Evolutionary conservation across 768 basidiomycete genomes (phyloP).

Genomic region (Pisolithus microcarpus): DNA sequence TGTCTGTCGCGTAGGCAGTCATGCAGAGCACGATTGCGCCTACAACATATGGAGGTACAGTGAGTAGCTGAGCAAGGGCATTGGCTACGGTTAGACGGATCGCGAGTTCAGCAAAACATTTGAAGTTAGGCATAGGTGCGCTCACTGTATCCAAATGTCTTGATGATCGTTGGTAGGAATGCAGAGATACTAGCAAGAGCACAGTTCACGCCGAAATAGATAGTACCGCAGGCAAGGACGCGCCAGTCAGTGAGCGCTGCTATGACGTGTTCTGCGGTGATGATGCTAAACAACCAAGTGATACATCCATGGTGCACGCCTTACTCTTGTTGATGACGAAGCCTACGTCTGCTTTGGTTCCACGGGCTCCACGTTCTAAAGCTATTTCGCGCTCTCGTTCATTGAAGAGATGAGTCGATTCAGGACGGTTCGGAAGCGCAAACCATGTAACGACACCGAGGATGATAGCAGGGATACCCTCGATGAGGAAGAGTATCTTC

Average conservation of each 20-base stretch:
- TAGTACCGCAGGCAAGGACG: constrained; percentile 56
- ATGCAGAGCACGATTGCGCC: constrained; percentile 55
- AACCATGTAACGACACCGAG: constrained; percentile 52
- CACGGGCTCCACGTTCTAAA: constrained; percentile 59
- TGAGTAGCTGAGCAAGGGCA: constrained; percentile 63
- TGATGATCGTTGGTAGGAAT: constrained; percentile 78
- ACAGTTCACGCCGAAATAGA: constrained; percentile 74
- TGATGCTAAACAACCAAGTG: not conserved
- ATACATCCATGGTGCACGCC: not conserved
- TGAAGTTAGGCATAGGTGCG: constrained; percentile 4
- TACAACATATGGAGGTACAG: constrained; percentile 76
- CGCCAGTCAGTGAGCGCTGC: constrained; percentile 70
- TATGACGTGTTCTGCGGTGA: constrained; percentile 46
- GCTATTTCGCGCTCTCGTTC: constrained; percentile 51
- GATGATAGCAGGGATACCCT: constrained; percentile 65
- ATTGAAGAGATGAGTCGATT: constrained; percentile 54
- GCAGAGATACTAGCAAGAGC: constrained; percentile 75
- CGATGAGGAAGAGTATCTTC: constrained; percentile 57
- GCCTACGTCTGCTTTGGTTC: constrained; percentile 59
- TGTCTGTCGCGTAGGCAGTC: constrained; percentile 59
- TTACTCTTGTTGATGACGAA: constrained; percentile 57
- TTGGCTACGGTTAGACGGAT: constrained; percentile 35
- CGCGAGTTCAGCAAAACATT: not conserved
- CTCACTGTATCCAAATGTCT: constrained; percentile 66
- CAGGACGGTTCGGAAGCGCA: constrained; percentile 63